Conservation (phyloP, 106 monocot species). For the Phalaenopsis aphrodite region DNA sequence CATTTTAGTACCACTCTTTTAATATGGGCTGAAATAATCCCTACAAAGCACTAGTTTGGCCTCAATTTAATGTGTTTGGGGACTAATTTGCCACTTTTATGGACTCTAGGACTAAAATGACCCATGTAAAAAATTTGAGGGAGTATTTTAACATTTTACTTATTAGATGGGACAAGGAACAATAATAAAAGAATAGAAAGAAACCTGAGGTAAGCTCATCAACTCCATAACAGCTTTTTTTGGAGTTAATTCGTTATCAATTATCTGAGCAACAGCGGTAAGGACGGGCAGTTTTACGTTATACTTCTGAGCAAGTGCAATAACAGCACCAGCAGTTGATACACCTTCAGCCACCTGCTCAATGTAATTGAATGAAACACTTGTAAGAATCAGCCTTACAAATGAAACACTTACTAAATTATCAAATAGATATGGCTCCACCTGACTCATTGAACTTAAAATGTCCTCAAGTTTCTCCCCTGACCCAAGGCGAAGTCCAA, state of each 20-base stretch:
- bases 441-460: constrained; percentile 91
- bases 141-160: too few relatives aligned
- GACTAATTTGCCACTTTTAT: too few relatives aligned
- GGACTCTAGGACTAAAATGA: too few relatives aligned
- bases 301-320: constrained; percentile 91
- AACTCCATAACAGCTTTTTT: constrained; percentile 87
- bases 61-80: too few relatives aligned
- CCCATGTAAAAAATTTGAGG: too few relatives aligned
- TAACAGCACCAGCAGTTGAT: constrained; percentile 95
- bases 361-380: background rate
- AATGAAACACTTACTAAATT: background rate
- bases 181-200: background rate
- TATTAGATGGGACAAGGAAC: too few relatives aligned
- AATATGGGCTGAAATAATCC: too few relatives aligned
- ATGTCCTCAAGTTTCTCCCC: constrained; percentile 96
- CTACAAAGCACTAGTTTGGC: too few relatives aligned
- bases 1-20: too few relatives aligned
- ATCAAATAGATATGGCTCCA: constrained; percentile 9
- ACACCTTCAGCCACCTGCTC: constrained; percentile 98
- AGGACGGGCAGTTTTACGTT: constrained; percentile 91
- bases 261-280: constrained; percentile 89
- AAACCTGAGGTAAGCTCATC: constrained; percentile 96
- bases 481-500: constrained; percentile 84
- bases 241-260: constrained; percentile 91
- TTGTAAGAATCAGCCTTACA: background rate